Evolutionary conservation across 2,329 filamentous ascomycete genomes (phyloP).

Genomic region (Neopestalotiopsis sp.): DNA sequence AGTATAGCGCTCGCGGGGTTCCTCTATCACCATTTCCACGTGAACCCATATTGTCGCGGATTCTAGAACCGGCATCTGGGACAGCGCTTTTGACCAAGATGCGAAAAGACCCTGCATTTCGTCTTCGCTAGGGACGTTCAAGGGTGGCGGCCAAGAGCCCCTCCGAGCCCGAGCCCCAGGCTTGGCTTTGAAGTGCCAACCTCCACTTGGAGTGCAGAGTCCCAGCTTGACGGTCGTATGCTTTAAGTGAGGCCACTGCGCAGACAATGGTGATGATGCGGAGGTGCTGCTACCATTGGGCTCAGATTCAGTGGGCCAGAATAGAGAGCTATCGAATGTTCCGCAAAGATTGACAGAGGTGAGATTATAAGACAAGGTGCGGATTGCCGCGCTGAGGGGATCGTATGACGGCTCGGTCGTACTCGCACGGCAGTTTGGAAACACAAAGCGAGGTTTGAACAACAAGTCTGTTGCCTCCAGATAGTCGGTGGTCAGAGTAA

Average conservation of each 20-base stretch:
- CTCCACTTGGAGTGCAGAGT: conserved; percentile 1
- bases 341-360: not conserved
- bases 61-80: not conserved
- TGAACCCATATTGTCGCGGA: not conserved
- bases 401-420: not conserved
- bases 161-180: not conserved
- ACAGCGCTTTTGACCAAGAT: not conserved
- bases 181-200: not conserved
- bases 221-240: not conserved
- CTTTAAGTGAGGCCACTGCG: not conserved
- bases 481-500: not conserved
- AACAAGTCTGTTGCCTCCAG: not conserved
- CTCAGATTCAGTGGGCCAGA: not conserved
- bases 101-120: not conserved
- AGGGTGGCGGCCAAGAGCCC: not conserved
- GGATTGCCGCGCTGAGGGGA: not conserved
- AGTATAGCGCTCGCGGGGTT: not conserved
- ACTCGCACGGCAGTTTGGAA: not conserved
- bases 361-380: conserved; percentile 2
- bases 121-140: not conserved
- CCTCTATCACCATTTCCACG: not conserved
- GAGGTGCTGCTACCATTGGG: not conserved
- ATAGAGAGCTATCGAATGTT: not conserved
- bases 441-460: not conserved
- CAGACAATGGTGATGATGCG: not conserved